Conservation (phyloP, 1,284 basidiomycete species). For the Sporisorium iseilematis-ciliati region DNA sequence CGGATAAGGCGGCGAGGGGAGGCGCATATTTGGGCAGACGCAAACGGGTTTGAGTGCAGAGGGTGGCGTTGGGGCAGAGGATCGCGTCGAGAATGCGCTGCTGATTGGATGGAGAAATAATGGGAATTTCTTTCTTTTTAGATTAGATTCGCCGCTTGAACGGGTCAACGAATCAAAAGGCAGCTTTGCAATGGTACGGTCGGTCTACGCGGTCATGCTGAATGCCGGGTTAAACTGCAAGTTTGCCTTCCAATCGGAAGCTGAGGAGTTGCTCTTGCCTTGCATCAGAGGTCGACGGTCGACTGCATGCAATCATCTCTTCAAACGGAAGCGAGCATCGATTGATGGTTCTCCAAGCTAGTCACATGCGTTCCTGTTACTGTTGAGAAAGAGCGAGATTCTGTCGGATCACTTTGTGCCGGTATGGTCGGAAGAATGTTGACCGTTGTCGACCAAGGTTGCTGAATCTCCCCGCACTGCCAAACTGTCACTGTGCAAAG, state of each 20-base stretch:
- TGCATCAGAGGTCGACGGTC: no score
- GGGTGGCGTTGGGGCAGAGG: no score
- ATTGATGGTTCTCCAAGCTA: neutral
- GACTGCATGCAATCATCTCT: no score
- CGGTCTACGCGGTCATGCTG: no score
- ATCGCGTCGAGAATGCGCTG: no score
- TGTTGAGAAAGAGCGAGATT: neutral
- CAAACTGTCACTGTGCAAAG: neutral
- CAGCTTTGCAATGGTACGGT: neutral
- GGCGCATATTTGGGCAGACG: no score
- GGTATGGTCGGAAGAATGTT: neutral
- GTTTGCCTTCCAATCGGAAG: neutral
- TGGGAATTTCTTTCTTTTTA: neutral
- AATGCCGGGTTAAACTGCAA: no score
- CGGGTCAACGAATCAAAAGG: neutral
- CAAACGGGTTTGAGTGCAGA: no score
- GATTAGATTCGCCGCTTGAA: neutral
- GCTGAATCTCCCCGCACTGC: conserved; percentile 6
- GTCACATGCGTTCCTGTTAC: neutral
- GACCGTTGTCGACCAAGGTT: neutral
- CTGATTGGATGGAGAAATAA: no score
- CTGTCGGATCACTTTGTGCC: conserved; percentile 15
- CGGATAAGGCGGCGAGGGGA: no score
- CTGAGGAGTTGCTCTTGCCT: neutral
- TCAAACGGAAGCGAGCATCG: neutral